phyloP scores from a whole-genome alignment of 148 eudicot genomes.

The Rheum nobile region DNA sequence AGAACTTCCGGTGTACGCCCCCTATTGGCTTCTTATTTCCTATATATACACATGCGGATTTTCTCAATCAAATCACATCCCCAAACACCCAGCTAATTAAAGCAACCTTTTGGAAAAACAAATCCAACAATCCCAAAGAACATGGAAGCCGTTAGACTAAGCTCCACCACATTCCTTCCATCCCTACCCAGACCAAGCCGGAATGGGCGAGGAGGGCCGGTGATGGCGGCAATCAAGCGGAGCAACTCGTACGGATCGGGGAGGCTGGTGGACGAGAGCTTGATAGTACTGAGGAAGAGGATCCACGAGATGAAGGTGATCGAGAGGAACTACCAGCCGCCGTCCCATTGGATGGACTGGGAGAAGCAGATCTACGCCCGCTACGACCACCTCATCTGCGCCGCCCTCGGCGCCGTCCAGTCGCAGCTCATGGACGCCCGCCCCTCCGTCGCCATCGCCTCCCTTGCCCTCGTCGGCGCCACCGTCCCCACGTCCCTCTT shows the following conservation, averaged over 20 bases:
- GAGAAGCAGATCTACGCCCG: slow-evolving; percentile 19
- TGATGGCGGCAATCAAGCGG: not conserved
- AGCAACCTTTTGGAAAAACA: too few relatives aligned
- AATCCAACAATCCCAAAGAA: too few relatives aligned
- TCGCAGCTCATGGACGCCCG: slow-evolving; percentile 11
- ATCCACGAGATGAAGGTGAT: slow-evolving; percentile 32
- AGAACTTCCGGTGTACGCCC: too few relatives aligned
- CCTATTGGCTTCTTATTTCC: too few relatives aligned
- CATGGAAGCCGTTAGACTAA: not conserved
- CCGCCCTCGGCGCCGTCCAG: slow-evolving; percentile 7
- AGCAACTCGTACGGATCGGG: slow-evolving; percentile 13
- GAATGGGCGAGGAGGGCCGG: not conserved
- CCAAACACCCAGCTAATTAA: too few relatives aligned
- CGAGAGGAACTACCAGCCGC: slow-evolving; percentile 23
- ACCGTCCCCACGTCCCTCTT: slow-evolving; percentile 12
- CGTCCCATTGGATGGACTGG: slow-evolving; percentile 28
- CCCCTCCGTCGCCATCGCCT: slow-evolving; percentile 16
- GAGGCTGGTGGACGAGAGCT: slow-evolving; percentile 25
- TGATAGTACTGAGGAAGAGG: slow-evolving; percentile 29
- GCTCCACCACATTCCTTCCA: not conserved
- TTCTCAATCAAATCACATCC: too few relatives aligned
- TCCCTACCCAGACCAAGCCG: not conserved
- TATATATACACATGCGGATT: too few relatives aligned
- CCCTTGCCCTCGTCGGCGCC: slow-evolving; percentile 3
- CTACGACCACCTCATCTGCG: slow-evolving; percentile 13